A percentile compares a stretch with the other conserved stretches of the same genome.
Evolutionary conservation across 345 rosid species (phyloP).

Genomic region (Reutealis trisperma): DNA sequence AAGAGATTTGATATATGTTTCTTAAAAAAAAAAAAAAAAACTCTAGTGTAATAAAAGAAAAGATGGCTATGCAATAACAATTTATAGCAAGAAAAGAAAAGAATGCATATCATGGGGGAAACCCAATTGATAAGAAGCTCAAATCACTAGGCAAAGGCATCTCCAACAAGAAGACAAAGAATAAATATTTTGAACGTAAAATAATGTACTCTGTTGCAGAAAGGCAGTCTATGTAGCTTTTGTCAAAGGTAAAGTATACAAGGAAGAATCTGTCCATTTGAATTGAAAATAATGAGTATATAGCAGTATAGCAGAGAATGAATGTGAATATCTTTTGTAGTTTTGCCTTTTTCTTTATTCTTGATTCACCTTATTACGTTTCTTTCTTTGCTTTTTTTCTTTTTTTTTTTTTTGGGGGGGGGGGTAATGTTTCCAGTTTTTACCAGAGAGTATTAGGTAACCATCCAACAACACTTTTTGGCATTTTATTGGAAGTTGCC

Average conservation of each 20-base stretch:
- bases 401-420: not conserved
- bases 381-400: not conserved
- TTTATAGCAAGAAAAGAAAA: no score
- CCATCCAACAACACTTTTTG: constrained; percentile 3
- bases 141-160: not conserved
- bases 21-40: no score
- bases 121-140: no score
- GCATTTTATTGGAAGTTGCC: not conserved
- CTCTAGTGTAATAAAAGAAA: no score
- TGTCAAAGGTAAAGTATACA: constrained; percentile 2
- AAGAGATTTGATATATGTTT: no score
- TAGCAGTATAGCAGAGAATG: not conserved
- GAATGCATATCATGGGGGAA: no score
- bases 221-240: not conserved
- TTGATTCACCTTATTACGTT: constrained; percentile 4
- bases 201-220: no score
- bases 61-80: no score
- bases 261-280: not conserved
- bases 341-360: constrained; percentile 14
- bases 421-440: not conserved
- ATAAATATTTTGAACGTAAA: not conserved
- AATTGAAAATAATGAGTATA: not conserved
- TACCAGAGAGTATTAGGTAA: not conserved
- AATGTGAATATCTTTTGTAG: not conserved
- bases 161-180: not conserved